A percentile compares a stretch with the other conserved stretches of the same genome.
These are phyloP conservation scores for Aspergillus pseudoglaucus DNA, from an alignment of 2,329 filamentous ascomycete genomes.

Conservation along the genomic window DNA sequence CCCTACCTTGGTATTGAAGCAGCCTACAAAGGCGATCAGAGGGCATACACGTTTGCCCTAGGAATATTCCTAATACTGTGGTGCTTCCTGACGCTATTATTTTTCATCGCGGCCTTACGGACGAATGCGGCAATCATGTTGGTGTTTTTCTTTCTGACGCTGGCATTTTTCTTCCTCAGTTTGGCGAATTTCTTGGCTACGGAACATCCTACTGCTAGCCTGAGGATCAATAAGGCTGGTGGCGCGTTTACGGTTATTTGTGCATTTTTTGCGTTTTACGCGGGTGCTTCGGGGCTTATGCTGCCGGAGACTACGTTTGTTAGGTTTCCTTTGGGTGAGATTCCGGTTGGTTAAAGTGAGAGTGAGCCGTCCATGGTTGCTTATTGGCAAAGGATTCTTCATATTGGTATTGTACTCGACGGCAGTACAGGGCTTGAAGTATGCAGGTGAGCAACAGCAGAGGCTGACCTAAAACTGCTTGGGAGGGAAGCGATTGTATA, in stretches of 20 bases:
- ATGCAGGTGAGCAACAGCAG: too few species aligned
- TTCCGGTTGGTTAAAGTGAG: neutral
- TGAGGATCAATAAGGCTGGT: constrained; percentile 41
- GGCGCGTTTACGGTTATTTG: constrained; percentile 35
- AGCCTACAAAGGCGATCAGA: constrained; percentile 35
- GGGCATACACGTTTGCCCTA: constrained; percentile 45
- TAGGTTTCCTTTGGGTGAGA: constrained; percentile 35
- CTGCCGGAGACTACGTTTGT: constrained; percentile 38
- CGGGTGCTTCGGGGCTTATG: constrained; percentile 38
- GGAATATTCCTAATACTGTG: constrained; percentile 55
- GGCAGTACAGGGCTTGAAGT: too few species aligned
- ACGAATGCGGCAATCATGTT: constrained; percentile 54
- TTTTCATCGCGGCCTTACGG: constrained; percentile 51
- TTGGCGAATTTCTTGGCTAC: constrained; percentile 47
- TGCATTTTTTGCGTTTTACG: constrained; percentile 36
- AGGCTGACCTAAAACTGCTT: too few species aligned
- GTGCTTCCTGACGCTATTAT: constrained; percentile 54
- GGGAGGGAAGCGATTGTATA: too few species aligned
- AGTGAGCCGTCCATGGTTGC: too few species aligned
- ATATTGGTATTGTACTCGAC: too few species aligned
- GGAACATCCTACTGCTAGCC: constrained; percentile 31
- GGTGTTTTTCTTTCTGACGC: constrained; percentile 53
- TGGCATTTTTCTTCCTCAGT: constrained; percentile 54
- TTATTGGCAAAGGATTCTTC: too few species aligned
- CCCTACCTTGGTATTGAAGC: constrained; percentile 46